A percentile compares a stretch with the other conserved stretches of the same genome.
Evolutionary conservation across 768 basidiomycete genomes (phyloP).

Genomic region (Vishniacozyma victoriae): DNA sequence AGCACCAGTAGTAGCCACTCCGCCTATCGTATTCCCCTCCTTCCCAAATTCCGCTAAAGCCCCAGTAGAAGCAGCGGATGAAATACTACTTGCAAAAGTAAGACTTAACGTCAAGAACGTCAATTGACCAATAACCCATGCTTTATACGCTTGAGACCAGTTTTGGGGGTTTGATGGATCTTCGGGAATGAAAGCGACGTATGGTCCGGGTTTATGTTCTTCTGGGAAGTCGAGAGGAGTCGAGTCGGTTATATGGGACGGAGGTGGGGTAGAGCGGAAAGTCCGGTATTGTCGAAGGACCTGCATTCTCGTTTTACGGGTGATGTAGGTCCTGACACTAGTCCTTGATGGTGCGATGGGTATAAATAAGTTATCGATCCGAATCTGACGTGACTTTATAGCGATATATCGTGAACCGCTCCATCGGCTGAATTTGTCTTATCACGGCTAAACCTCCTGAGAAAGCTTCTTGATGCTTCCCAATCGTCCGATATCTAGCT

Average conservation of each 20-base stretch:
- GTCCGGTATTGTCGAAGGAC: conserved; percentile 6
- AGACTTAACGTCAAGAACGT: conserved; percentile 17
- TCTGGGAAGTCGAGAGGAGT: not conserved
- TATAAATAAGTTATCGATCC: too few relatives aligned
- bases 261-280: conserved; percentile 1
- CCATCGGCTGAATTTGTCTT: too few relatives aligned
- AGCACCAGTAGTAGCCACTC: conserved; percentile 16
- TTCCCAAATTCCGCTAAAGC: conserved; percentile 20
- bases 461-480: too few relatives aligned
- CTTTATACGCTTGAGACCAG: conserved; percentile 20
- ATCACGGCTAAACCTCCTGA: too few relatives aligned
- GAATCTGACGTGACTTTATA: too few relatives aligned
- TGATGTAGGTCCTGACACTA: too few relatives aligned
- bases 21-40: conserved; percentile 9
- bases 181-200: conserved; percentile 12
- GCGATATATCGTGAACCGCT: too few relatives aligned
- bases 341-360: too few relatives aligned
- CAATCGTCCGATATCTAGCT: too few relatives aligned
- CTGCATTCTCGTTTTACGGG: too few relatives aligned
- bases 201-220: conserved; percentile 4
- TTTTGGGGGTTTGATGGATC: conserved; percentile 20
- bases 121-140: conserved; percentile 14
- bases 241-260: conserved; percentile 1
- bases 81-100: conserved; percentile 18
- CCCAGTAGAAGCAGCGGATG: conserved; percentile 10